These are phyloP conservation scores for Malus hybrid DNA, from an alignment of 331 rosid species.

Conservation along the genomic window DNA sequence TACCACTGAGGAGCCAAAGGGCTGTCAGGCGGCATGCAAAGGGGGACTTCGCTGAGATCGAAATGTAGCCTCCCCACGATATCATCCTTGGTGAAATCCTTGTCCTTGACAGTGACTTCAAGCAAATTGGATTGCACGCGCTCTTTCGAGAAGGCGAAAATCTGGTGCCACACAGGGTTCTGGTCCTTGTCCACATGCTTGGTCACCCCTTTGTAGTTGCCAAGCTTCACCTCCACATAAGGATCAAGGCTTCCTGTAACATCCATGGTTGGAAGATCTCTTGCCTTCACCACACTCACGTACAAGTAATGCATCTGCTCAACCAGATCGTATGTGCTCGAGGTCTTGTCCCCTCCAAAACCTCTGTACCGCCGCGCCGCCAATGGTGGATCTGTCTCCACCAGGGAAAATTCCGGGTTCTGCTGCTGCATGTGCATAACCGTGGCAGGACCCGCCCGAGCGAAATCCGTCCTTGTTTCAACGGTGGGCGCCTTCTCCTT, in stretches of 20 bases:
- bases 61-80: conserved; percentile 62
- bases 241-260: conserved; percentile 86
- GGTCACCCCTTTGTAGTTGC: conserved; percentile 79
- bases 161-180: conserved; percentile 81
- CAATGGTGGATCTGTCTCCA: conserved; percentile 73
- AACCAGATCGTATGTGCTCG: conserved; percentile 80
- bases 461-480: conserved; percentile 52
- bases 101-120: conserved; percentile 79
- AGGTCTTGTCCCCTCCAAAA: conserved; percentile 42
- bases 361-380: conserved; percentile 65
- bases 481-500: conserved; percentile 5
- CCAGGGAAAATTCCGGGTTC: conserved; percentile 70
- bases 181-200: conserved; percentile 81
- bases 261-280: conserved; percentile 89
- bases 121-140: conserved; percentile 61
- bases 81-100: conserved; percentile 82
- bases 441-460: conserved; percentile 51
- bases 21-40: conserved; percentile 81
- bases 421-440: conserved; percentile 68
- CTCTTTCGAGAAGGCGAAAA: conserved; percentile 77
- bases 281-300: conserved; percentile 84
- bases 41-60: conserved; percentile 65
- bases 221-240: conserved; percentile 87
- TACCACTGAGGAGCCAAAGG: conserved; percentile 99
- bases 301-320: conserved; percentile 89